Base-by-base conservation (phyloP, 495 filamentous ascomycete species). In the Trichoderma virens region DNA sequence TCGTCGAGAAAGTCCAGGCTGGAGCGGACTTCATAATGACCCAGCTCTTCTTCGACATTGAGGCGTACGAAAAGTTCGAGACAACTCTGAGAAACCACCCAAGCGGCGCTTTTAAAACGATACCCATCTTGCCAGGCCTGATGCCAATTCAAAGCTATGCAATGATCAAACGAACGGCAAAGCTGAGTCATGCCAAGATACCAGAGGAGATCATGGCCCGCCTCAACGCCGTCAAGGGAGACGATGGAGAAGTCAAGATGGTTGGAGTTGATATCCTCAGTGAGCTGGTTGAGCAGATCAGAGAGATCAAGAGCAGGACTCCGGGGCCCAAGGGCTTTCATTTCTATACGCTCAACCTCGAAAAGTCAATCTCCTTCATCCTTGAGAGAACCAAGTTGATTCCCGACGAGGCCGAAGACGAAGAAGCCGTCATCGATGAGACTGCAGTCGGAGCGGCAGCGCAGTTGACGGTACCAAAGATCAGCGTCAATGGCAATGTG, bases 11-110 rank as follows among this genome's bases (percentile, higher is more conserved):
- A 81, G 87, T 87, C 0, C 79, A 87, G 69, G 94, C 94, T 4
- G 94, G 94, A 0, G 95, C 93, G 25, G 95, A 98, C 74, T 98
- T 98, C 74, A 89, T 98, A 72, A 96, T 98, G 91, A 98, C 95
- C n/a, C 94, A 98, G 72, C 80, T 98, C 28, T 98, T 97, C 77
- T 98, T 93, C 73, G 92, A 98, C 69, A 82, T 90, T 16, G 80
- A 88, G 7, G 91, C 89, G 18, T 98, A 93, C 73, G 79, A 84
- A 56, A 78, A 78, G 39, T 98, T 92, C 72, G 93, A 97, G 78
- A 80, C 78, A 65, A 82, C 82, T 69, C 79, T 98, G 67, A 82
- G 94, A 63, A 84, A 86, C 59, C 92, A 98, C 72, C 85, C 88
- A 60, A 95, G 90, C 54, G 91, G 92, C 2, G 83, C 85, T 8